phyloP scores from a whole-genome alignment of 371 early-diverging fungal species.

The Lichtheimia ornata region DNA sequence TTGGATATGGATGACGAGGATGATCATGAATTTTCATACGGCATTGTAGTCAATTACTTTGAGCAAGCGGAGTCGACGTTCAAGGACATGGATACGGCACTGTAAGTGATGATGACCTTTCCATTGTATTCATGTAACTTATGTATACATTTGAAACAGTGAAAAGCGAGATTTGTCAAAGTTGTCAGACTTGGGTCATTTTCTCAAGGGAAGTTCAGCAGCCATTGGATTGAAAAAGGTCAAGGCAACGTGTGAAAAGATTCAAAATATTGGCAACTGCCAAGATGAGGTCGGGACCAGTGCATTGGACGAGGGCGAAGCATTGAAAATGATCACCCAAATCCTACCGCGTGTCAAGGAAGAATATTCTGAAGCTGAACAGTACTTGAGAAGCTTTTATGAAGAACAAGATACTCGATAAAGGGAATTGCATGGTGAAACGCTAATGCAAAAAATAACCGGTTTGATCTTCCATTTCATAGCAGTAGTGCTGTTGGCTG shows the following conservation, averaged over 20 bases:
- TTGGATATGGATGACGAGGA: slow-evolving; percentile 85
- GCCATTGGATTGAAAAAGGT: slow-evolving; percentile 86
- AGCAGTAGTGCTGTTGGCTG: too few relatives aligned
- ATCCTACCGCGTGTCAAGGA: slow-evolving; percentile 62
- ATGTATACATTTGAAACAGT: slow-evolving; percentile 40
- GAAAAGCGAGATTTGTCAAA: slow-evolving; percentile 64
- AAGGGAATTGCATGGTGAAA: slow-evolving; percentile 2
- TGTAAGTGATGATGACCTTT: slow-evolving; percentile 53
- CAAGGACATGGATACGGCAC: slow-evolving; percentile 61
- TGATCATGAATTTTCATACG: slow-evolving; percentile 72
- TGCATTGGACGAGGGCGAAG: slow-evolving; percentile 58
- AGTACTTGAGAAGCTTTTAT: slow-evolving; percentile 75
- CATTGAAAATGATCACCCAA: slow-evolving; percentile 60
- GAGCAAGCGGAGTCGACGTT: slow-evolving; percentile 77
- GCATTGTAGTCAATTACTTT: slow-evolving; percentile 74
- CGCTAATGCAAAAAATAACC: neutral
- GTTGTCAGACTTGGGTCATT: slow-evolving; percentile 85
- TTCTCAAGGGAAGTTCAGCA: slow-evolving; percentile 90
- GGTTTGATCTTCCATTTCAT: too few relatives aligned
- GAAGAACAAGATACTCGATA: slow-evolving; percentile 47
- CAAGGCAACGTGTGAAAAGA: slow-evolving; percentile 80
- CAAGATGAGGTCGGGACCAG: slow-evolving; percentile 67
- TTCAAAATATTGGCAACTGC: slow-evolving; percentile 82
- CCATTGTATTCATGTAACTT: too few relatives aligned
- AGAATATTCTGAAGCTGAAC: slow-evolving; percentile 80